Evolutionary conservation across 2,329 filamentous ascomycete species (phyloP).

Genomic region (Botryotinia narcissicola): DNA sequence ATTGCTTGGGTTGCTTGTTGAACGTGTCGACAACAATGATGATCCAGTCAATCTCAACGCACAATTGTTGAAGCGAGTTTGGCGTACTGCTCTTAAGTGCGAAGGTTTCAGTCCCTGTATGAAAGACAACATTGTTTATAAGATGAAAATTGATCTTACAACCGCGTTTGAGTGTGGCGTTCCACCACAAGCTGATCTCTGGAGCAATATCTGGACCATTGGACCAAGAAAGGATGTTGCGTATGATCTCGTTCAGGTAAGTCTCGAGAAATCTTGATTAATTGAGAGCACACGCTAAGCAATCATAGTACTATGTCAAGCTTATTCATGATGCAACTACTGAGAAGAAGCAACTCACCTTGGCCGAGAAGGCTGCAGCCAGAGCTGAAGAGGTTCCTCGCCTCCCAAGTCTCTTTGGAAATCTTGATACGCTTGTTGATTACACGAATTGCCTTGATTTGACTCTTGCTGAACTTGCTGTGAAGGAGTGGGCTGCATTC

Average conservation of each 20-base stretch:
- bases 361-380: slow-evolving; percentile 43
- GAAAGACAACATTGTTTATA: slow-evolving; percentile 56
- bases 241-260: slow-evolving; percentile 55
- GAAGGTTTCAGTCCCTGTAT: slow-evolving; percentile 59
- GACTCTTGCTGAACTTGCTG: slow-evolving; percentile 48
- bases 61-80: slow-evolving; percentile 54
- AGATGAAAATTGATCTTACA: slow-evolving; percentile 41
- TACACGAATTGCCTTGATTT: slow-evolving; percentile 42
- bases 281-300: slow-evolving; percentile 19
- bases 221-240: slow-evolving; percentile 49
- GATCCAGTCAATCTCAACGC: slow-evolving; percentile 48
- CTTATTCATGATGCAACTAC: slow-evolving; percentile 54
- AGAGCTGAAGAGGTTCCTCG: slow-evolving; percentile 18
- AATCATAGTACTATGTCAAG: slow-evolving; percentile 53
- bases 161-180: slow-evolving; percentile 44
- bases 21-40: slow-evolving; percentile 43
- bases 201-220: slow-evolving; percentile 54
- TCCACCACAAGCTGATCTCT: slow-evolving; percentile 49
- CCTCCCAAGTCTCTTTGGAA: slow-evolving; percentile 31
- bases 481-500: slow-evolving; percentile 49
- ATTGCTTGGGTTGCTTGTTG: slow-evolving; percentile 48
- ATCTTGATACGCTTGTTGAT: slow-evolving; percentile 51
- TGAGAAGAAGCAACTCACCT: slow-evolving; percentile 42
- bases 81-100: slow-evolving; percentile 53
- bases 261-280: slow-evolving; percentile 27